Evolutionary conservation across 2,329 filamentous ascomycete genomes (phyloP).

Genomic region (Claviceps sp.): DNA sequence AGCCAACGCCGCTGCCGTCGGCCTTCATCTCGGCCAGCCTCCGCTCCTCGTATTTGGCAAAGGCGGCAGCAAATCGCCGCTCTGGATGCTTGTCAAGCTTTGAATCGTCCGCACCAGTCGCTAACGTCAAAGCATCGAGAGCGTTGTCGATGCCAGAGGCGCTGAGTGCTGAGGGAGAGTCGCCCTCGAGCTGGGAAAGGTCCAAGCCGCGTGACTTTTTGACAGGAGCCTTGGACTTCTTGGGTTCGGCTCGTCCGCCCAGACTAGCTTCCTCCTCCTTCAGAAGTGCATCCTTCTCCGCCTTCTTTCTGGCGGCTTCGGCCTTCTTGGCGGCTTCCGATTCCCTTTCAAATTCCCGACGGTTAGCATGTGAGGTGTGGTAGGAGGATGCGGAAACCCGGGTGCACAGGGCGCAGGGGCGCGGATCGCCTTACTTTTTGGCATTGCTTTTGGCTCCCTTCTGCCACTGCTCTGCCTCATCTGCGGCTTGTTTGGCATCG

Average conservation of each 20-base stretch:
- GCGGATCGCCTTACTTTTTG: slow-evolving; percentile 55
- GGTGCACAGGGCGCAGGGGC: slow-evolving; percentile 12
- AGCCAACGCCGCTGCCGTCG: slow-evolving; percentile 57
- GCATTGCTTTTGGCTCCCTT: slow-evolving; percentile 73
- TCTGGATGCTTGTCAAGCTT: slow-evolving; percentile 86
- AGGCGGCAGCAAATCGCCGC: slow-evolving; percentile 75
- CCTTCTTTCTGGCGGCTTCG: slow-evolving; percentile 82
- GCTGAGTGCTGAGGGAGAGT: slow-evolving; percentile 50
- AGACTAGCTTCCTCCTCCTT: slow-evolving; percentile 66
- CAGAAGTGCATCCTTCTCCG: slow-evolving; percentile 72
- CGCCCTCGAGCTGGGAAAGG: slow-evolving; percentile 58
- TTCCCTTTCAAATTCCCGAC: slow-evolving; percentile 15
- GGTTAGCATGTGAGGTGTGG: background rate
- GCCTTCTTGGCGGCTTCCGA: slow-evolving; percentile 51
- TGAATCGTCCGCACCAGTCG: slow-evolving; percentile 36
- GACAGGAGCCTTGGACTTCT: slow-evolving; percentile 53
- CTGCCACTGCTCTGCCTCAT: slow-evolving; percentile 65
- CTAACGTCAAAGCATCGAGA: slow-evolving; percentile 68
- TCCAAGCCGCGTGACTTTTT: slow-evolving; percentile 64
- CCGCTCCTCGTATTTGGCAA: slow-evolving; percentile 67
- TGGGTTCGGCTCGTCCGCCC: slow-evolving; percentile 44
- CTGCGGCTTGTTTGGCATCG: slow-evolving; percentile 49
- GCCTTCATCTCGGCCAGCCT: slow-evolving; percentile 73
- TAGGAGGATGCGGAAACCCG: too few species aligned
- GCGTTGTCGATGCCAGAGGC: slow-evolving; percentile 88